A percentile compares a stretch with the other conserved stretches of the same genome.
Evolutionary conservation across 192 early-diverging fungal species (phyloP).

Genomic region (Funneliformis geosporum): DNA sequence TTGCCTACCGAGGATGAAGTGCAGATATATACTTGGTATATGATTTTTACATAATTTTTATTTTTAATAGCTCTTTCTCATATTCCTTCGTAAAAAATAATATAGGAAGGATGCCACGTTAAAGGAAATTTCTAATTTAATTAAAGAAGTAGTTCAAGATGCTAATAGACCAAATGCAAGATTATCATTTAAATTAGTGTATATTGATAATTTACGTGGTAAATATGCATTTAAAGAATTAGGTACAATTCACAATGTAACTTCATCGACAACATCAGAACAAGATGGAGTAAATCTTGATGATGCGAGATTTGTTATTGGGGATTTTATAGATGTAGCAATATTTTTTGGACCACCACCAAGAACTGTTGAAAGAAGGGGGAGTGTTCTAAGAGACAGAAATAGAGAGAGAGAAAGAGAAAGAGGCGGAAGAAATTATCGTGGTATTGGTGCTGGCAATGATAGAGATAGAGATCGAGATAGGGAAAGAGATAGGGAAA

Average conservation of each 20-base stretch:
- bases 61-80: not conserved
- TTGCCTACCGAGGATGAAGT: slow-evolving; percentile 52
- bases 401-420: slow-evolving; percentile 22
- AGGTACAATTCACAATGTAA: slow-evolving; percentile 43
- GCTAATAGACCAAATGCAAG: slow-evolving; percentile 43
- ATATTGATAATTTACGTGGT: slow-evolving; percentile 44
- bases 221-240: slow-evolving; percentile 45
- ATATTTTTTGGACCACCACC: slow-evolving; percentile 37
- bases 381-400: slow-evolving; percentile 18
- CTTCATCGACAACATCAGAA: slow-evolving; percentile 30
- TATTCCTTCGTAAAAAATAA: not conserved
- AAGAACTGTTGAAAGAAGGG: slow-evolving; percentile 9
- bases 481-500: slow-evolving; percentile 20
- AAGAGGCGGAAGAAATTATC: not conserved
- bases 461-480: slow-evolving; percentile 24
- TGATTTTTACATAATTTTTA: not conserved
- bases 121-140: slow-evolving; percentile 57
- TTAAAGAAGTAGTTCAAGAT: slow-evolving; percentile 47
- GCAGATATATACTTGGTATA: slow-evolving; percentile 60
- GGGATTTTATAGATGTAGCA: slow-evolving; percentile 60
- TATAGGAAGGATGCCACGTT: slow-evolving; percentile 64
- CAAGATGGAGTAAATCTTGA: slow-evolving; percentile 55
- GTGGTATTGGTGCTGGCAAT: not conserved
- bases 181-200: slow-evolving; percentile 53
- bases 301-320: slow-evolving; percentile 55